These are phyloP conservation scores for Isatis tinctoria DNA, from an alignment of 345 rosid genomes.

Conservation along the genomic window DNA sequence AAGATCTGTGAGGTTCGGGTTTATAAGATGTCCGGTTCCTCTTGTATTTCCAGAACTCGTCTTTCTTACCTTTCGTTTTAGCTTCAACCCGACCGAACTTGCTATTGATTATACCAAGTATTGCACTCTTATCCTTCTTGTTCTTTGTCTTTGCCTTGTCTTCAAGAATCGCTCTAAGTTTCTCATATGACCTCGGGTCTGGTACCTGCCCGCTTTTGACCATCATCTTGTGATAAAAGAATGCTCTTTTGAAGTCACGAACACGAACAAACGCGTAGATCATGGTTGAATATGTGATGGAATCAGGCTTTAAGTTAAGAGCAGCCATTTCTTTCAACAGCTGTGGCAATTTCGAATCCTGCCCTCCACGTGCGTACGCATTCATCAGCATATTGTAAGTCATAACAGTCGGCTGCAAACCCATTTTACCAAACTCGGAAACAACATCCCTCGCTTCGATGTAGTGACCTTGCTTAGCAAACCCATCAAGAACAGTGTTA, in stretches of 20 bases:
- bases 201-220: conserved; percentile 76
- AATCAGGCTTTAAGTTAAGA: conserved; percentile 71
- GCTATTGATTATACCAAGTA: conserved; percentile 78
- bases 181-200: conserved; percentile 64
- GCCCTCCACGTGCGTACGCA: conserved; percentile 86
- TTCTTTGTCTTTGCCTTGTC: conserved; percentile 68
- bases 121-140: conserved; percentile 66
- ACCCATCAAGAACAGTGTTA: conserved; percentile 80
- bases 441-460: conserved; percentile 77
- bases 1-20: conserved; percentile 5
- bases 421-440: conserved; percentile 68
- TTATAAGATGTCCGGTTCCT: conserved; percentile 34
- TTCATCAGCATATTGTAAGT: conserved; percentile 94
- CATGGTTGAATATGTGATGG: conserved; percentile 79
- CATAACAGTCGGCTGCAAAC: conserved; percentile 76
- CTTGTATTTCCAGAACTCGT: conserved; percentile 87
- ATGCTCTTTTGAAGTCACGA: conserved; percentile 86
- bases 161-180: conserved; percentile 74
- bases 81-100: conserved; percentile 56
- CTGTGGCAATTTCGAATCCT: conserved; percentile 72
- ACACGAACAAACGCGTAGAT: conserved; percentile 80
- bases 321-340: conserved; percentile 75
- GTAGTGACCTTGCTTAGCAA: conserved; percentile 87
- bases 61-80: conserved; percentile 70
- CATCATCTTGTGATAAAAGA: conserved; percentile 85